Evolutionary conservation across 352 stramenopile genomes (phyloP), one percentile per base, ranked within the genome.

Genomic region (Phytophthora pluvialis): DNA sequence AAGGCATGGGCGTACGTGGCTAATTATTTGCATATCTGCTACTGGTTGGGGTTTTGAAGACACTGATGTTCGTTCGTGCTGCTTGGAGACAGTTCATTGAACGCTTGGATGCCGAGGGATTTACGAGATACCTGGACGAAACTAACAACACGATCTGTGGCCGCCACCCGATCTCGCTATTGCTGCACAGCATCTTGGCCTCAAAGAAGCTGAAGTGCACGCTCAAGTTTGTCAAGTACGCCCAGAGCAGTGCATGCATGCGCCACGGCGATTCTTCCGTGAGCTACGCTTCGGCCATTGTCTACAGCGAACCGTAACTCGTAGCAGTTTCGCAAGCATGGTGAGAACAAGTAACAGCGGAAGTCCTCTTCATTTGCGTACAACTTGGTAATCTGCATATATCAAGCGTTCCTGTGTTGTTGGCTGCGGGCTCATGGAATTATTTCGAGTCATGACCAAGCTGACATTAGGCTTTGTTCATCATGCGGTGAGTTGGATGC

Each of bases 131-230:
- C 68, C 76, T 99, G 40, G 79, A 95, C 54, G 78, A 97, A 75
- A 98, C 94, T 33, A 84, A 78, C 44, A 99, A 99, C 77, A 99
- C 97, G 6, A 99, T 99, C 65, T 99, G 97, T 64, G 97, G 97
- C 5, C 89, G 96, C 43, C 96, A 99, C 74, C 94, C 96, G 25
- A 98, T 99, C 64, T 86, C 82, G 51, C 60, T 94, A 43, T 60
- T 94, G 64, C 64, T 94, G 39, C 75, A 94, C 56, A 84, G 70
- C 29, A 82, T 92, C 35, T 66, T 65, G 46, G 76, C 76, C n/a
- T 70, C 67, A 36, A 72, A 81, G 32, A 75, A 61, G 53, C 81
- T 86, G 45, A 91, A 82, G 69, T 91, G 72, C 60, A 79, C 73
- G 31, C 77, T 99, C 45, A 86, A 91, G 53, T 98, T 98, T 69